Evolutionary conservation across 2,329 filamentous ascomycete genomes (phyloP), one percentile per base, ranked within the genome.

Genomic region (Didymosphaeria variabile): DNA sequence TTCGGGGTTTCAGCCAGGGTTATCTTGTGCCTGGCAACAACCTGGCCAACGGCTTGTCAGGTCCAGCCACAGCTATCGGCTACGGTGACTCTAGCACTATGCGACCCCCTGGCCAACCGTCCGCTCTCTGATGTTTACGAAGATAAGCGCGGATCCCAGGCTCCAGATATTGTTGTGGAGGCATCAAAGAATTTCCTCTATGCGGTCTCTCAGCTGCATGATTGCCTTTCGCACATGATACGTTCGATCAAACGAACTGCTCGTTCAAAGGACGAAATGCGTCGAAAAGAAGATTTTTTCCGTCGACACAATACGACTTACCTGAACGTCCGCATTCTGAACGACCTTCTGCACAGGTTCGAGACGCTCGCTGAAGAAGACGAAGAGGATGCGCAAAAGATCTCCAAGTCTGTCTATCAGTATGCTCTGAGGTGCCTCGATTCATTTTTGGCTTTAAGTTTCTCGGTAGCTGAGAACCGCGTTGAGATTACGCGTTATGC

Each of bases 61-160:
- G 72, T 3, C 74, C 76, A 36, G 74, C 72, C 17, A 75, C 73
- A 45, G 71, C 73, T 17, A 67, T 71, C 23, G 73, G 68, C 10
- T 77, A 77, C 54, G 76, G 74, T 49, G 76, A 77, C 44, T 72
- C 64, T 29, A 72, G 72, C 19, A 77, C 74, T 3, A 71, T 77
- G 31, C 66, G 75, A 32, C 71, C 74, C 74, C 19, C 62, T 76
- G n/a, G 71, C 71, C 6, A 76, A 84, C 42, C 83, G 84, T 49
- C 83, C 84, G 19, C 78, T 87, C 67, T 87, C 85, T 36, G 86
- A 86, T 67, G 77, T 87, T 13, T 84, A 83, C n/a, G 85, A 87
- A 72, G 82, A 86, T 55, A 84, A 83, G 64, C 79, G 81, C 23
- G 80, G 82, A 61, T 81, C 76, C 59, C 79, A 79, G 61, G 77